These are phyloP conservation scores for Sporodiniella umbellata DNA, from an alignment of 371 early-diverging fungal species.

Conservation along the genomic window DNA sequence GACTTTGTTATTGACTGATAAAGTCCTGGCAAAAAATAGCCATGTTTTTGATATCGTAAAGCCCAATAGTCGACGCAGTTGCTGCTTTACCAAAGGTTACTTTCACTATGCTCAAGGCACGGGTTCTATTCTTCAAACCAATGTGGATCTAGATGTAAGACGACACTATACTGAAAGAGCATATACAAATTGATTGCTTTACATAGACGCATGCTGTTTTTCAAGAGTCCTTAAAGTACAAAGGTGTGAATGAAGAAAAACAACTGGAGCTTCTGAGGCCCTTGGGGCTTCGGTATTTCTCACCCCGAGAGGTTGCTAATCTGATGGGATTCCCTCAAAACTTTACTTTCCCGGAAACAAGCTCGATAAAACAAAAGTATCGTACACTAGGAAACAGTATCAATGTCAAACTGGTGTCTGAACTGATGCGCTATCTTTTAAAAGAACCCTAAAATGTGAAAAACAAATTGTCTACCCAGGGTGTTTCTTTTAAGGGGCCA, in stretches of 20 bases:
- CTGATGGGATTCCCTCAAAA: slow-evolving; percentile 77
- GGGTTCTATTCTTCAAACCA: slow-evolving; percentile 68
- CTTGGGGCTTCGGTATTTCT: slow-evolving; percentile 71
- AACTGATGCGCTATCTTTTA: slow-evolving; percentile 52
- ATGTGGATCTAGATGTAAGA: slow-evolving; percentile 45
- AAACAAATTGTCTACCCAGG: not conserved
- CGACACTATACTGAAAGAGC: too few species aligned
- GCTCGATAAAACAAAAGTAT: slow-evolving; percentile 60
- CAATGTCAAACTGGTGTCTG: slow-evolving; percentile 61
- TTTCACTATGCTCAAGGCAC: slow-evolving; percentile 77
- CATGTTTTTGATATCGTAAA: slow-evolving; percentile 76
- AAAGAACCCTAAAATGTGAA: slow-evolving; percentile 19
- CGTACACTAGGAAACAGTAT: slow-evolving; percentile 68
- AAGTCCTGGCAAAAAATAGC: slow-evolving; percentile 56
- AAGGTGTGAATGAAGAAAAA: slow-evolving; percentile 23
- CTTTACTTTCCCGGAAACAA: slow-evolving; percentile 51
- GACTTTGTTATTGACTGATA: slow-evolving; percentile 36
- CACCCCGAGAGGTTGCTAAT: slow-evolving; percentile 72
- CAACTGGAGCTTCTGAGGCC: slow-evolving; percentile 28
- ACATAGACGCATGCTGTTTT: slow-evolving; percentile 24
- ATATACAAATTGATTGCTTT: not conserved
- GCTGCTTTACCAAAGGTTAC: slow-evolving; percentile 88
- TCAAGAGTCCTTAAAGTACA: slow-evolving; percentile 19
- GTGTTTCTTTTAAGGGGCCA: too few species aligned
- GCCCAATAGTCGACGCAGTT: slow-evolving; percentile 57